These are phyloP conservation scores for Xylaria sp. DNA, from an alignment of 2,329 filamentous ascomycete species.

Conservation along the genomic window DNA sequence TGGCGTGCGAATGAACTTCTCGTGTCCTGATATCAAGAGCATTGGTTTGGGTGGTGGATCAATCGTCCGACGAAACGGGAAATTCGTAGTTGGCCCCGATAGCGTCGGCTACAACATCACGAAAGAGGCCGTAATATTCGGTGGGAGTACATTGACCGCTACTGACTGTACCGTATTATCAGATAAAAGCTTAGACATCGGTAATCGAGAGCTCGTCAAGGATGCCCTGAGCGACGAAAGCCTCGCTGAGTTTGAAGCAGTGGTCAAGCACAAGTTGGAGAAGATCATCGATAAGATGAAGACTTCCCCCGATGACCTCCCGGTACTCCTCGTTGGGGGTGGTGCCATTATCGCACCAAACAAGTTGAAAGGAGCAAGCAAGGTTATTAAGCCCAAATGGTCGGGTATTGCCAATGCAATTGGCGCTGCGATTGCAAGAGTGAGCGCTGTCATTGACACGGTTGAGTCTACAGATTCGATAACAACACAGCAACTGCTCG, in stretches of 20 bases:
- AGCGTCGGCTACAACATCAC: conserved; percentile 65
- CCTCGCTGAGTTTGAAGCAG: conserved; percentile 34
- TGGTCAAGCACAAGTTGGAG: conserved; percentile 39
- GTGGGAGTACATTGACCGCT: conserved; percentile 60
- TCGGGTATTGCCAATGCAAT: conserved; percentile 69
- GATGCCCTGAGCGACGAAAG: conserved; percentile 34
- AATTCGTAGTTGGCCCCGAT: conserved; percentile 61
- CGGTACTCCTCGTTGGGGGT: conserved; percentile 67
- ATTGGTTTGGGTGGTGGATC: conserved; percentile 66
- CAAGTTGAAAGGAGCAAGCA: conserved; percentile 59
- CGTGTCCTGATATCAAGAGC: conserved; percentile 62
- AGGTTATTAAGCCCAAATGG: conserved; percentile 61
- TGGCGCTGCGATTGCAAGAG: conserved; percentile 65
- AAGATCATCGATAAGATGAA: conserved; percentile 64
- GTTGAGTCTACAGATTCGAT: conserved; percentile 54
- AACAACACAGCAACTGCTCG: conserved; percentile 45
- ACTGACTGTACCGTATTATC: conserved; percentile 58
- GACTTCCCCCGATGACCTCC: conserved; percentile 62
- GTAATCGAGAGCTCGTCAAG: conserved; percentile 43
- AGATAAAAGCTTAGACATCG: conserved; percentile 46
- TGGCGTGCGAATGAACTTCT: conserved; percentile 67
- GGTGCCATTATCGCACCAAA: conserved; percentile 64
- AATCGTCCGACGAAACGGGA: conserved; percentile 51
- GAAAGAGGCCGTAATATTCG: conserved; percentile 61
- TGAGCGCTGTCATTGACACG: conserved; percentile 60